Evolutionary conservation across 768 basidiomycete species (phyloP).

Genomic region (Cyclocybe cylindracea): DNA sequence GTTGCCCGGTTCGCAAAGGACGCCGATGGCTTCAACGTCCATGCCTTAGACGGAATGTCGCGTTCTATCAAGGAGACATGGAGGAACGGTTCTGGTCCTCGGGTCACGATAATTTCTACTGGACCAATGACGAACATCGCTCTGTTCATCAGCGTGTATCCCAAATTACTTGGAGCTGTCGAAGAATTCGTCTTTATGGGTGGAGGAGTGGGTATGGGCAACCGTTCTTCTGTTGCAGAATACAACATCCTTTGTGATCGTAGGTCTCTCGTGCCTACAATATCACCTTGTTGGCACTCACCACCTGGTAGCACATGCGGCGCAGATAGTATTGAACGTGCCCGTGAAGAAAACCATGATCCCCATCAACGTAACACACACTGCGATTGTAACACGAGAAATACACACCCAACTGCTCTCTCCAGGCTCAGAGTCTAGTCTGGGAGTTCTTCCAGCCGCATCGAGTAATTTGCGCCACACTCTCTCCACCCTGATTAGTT

Average conservation of each 20-base stretch:
- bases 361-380: slow-evolving; percentile 88
- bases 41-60: slow-evolving; percentile 74
- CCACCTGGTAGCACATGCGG: slow-evolving; percentile 63
- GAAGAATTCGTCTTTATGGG: slow-evolving; percentile 88
- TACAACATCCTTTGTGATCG: slow-evolving; percentile 85
- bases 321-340: slow-evolving; percentile 76
- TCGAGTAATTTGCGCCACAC: slow-evolving; percentile 62
- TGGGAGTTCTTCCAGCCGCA: slow-evolving; percentile 30
- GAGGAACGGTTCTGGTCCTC: slow-evolving; percentile 57
- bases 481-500: slow-evolving; percentile 71
- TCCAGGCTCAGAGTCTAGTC: slow-evolving; percentile 18
- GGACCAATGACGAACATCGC: slow-evolving; percentile 89
- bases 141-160: slow-evolving; percentile 59
- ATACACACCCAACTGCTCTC: slow-evolving; percentile 56
- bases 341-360: slow-evolving; percentile 75
- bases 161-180: slow-evolving; percentile 52
- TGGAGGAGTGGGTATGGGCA: slow-evolving; percentile 85
- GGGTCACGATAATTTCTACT: slow-evolving; percentile 71
- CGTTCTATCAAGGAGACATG: slow-evolving; percentile 51
- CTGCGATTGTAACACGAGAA: slow-evolving; percentile 66
- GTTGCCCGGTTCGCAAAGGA: slow-evolving; percentile 47
- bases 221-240: slow-evolving; percentile 78
- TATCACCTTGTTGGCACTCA: background rate
- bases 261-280: slow-evolving; percentile 34
- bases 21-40: slow-evolving; percentile 39